Evolutionary conservation across 2,329 filamentous ascomycete species (phyloP), one percentile per base, ranked within the genome.

Genomic region (Xylaria sp.): DNA sequence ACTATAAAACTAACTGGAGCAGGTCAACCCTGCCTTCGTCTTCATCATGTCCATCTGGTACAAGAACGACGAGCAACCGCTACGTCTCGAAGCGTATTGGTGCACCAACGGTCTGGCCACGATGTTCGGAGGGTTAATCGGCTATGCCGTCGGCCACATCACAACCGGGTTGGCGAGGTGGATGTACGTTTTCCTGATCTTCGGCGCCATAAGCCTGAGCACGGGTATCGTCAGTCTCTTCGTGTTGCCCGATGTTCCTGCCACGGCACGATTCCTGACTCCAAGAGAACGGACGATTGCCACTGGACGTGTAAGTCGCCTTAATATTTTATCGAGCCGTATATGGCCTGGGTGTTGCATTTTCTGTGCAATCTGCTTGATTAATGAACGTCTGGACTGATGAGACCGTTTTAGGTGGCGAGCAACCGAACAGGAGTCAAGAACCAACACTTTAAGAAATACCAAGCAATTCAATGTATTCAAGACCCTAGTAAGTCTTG

Each of bases 61-160:
- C 68, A 83, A 80, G 1, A 75, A 76, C 4, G 76, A 79, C 2
- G 84, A 87, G 74, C 85, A 87, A 72, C 84, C 84, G 0, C 76
- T 88, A 4, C 83, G 87, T 0, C 81, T 88, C 7, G 86, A 86
- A 59, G 80, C 84, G 0, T 90, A 86, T 77, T 89, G 88, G 73
- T 85, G 84, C 69, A 87, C 85, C 1, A 89, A 71, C 25, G 69
- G 69, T 13, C 51, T 71, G 2, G 69, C 69, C 0, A 71, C 69
- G 0, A 71, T 89, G 84, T 87, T 90, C 64, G 88, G 88, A n/a
- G 87, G 84, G 0, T 76, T 89, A 0, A 82, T 89, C 10, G 86
- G 86, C 0, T 89, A 89, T 70, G 88, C 85, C 5, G 82, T 90
- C 10, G 88, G 88, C 1, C 86, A 90, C 73, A 90, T 90, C 72